Conservation (phyloP, 192 early-diverging fungal species). For the Coemansia sp. region DNA sequence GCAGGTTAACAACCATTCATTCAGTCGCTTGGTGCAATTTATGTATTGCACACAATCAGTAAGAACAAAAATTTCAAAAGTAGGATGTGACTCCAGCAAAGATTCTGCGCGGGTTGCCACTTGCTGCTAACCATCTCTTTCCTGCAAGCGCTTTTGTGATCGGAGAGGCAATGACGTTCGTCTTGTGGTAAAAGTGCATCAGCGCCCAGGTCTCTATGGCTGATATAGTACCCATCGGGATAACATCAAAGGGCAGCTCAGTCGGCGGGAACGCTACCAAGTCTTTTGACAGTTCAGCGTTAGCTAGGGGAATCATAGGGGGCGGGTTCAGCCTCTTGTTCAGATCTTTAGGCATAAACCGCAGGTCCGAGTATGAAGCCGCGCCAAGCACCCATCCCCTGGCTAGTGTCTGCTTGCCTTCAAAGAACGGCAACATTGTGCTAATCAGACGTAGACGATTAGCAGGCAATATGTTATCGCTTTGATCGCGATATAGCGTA, state of each 20-base stretch:
- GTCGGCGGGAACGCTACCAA: background rate
- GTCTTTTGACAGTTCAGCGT: constrained; percentile 30
- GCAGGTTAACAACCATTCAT: too few relatives aligned
- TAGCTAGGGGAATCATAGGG: constrained; percentile 25
- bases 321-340: constrained; percentile 30
- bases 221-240: constrained; percentile 26
- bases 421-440: constrained; percentile 47
- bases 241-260: constrained; percentile 23
- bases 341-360: constrained; percentile 40
- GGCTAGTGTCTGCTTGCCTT: constrained; percentile 18
- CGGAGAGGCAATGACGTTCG: constrained; percentile 21
- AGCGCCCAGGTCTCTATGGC: constrained; percentile 39
- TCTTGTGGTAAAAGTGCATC: constrained; percentile 41
- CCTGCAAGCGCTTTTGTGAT: constrained; percentile 38
- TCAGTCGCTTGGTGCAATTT: too few relatives aligned
- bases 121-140: constrained; percentile 42
- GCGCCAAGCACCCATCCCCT: constrained; percentile 46
- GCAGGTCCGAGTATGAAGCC: constrained; percentile 28
- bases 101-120: constrained; percentile 50
- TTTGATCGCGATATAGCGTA: constrained; percentile 40
- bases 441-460: constrained; percentile 32
- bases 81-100: constrained; percentile 45
- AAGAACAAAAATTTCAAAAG: constrained; percentile 15
- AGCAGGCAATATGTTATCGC: constrained; percentile 30
- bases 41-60: background rate